Evolutionary conservation across 495 filamentous ascomycete genomes (phyloP), one percentile per base, ranked within the genome.

Genomic region (Annulohypoxylon maeteangense): DNA sequence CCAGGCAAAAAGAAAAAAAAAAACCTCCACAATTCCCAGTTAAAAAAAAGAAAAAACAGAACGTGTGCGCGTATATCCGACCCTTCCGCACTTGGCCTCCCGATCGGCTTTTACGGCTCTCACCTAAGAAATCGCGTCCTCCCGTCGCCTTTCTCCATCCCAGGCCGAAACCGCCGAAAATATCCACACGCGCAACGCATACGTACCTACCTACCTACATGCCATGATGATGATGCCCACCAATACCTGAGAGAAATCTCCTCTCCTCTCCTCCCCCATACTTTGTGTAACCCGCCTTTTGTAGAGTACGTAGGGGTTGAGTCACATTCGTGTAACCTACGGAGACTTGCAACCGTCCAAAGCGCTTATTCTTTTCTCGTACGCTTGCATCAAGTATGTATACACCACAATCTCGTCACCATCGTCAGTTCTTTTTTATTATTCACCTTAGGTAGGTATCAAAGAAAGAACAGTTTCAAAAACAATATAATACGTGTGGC

Each of bases 301-400:
- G 20, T 53, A 40, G 29, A 40, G 29, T 25, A n/a, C 27, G 27
- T 25, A 31, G 23, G 25, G 54, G 25, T 48, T 31, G 58, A 50
- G 66, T 68, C 66, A 57, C 58, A 68, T 62, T 62, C 34, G 66
- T 68, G 66, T 25, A 23, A 68, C 66, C 22, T 36, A 62, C 48
- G 14, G 18, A 38, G 8, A 18, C 29, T 16, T 32, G 50, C 57
- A 34, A 40, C 36, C 36, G 14, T 40, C 11, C 4, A 40, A 40
- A 27, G 47, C 31, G 57, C 18, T 44, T 61, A 57, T 55, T 31
- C 18, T n/a, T n/a, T 62, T 51, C 42, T 51, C 32, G 36, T 38
- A 32, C 40, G 40, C 12, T 7, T 32, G 20, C 32, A 23, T 38
- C 34, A 12, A 12, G n/a, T 1, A 34, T 0, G 14, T 42, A 42